Evolutionary conservation across 306 rosid genomes (phyloP).

Genomic region (Urtica urens): DNA sequence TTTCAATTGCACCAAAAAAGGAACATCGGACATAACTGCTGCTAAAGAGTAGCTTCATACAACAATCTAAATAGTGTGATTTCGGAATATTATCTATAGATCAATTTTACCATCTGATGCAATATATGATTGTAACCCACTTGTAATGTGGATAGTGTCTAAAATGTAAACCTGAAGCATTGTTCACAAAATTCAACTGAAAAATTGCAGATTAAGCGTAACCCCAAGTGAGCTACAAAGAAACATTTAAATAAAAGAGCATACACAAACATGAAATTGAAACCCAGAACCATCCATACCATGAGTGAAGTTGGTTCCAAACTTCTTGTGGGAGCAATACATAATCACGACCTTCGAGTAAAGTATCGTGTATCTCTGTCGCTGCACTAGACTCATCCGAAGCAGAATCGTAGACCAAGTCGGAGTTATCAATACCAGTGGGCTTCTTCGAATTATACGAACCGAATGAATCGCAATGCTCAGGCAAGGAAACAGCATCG

Average conservation of each 20-base stretch:
- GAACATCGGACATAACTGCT: no score
- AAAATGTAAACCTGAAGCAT: no score
- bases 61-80: no score
- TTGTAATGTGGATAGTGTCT: no score
- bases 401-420: slow-evolving; percentile 54
- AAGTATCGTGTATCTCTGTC: slow-evolving; percentile 63
- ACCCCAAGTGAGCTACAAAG: no score
- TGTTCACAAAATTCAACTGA: no score
- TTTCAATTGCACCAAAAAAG: no score
- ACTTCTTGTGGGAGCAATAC: slow-evolving; percentile 85
- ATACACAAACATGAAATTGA: slow-evolving; percentile 1
- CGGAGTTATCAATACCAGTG: slow-evolving; percentile 72
- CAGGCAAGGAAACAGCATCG: slow-evolving; percentile 55
- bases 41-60: no score
- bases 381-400: slow-evolving; percentile 46
- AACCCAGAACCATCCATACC: slow-evolving; percentile 32
- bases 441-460: slow-evolving; percentile 62
- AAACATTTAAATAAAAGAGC: slow-evolving; percentile 3
- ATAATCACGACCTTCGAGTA: slow-evolving; percentile 92
- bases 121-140: no score
- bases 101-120: no score
- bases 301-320: slow-evolving; percentile 68
- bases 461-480: slow-evolving; percentile 51
- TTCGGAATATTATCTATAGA: no score
- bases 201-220: no score